Conservation (phyloP, 306 rosid species). For the Benincasa hispida region DNA sequence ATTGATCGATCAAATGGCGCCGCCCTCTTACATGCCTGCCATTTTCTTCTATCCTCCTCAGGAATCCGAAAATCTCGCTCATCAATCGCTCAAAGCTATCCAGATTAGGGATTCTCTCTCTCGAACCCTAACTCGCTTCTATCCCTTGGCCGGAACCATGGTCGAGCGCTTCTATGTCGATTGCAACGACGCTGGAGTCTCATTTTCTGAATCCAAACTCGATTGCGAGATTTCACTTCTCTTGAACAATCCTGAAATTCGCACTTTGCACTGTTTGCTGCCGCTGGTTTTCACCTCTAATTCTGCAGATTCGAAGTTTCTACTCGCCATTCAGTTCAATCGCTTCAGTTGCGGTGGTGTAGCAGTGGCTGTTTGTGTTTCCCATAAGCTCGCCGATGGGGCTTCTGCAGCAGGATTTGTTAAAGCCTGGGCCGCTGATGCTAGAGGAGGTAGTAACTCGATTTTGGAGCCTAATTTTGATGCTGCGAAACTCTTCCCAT, state of each 20-base stretch:
- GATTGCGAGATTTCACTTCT: neutral
- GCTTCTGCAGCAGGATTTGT: neutral
- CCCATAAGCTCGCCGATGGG: slow-evolving; percentile 13
- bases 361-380: neutral
- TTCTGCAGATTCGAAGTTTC: neutral
- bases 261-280: neutral
- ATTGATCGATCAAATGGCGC: slow-evolving; percentile 28
- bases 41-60: slow-evolving; percentile 12
- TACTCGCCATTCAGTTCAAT: neutral
- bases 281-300: neutral
- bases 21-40: slow-evolving; percentile 23
- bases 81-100: neutral
- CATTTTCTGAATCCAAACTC: slow-evolving; percentile 10
- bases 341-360: slow-evolving; percentile 11
- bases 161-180: neutral
- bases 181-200: slow-evolving; percentile 15
- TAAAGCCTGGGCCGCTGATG: slow-evolving; percentile 9
- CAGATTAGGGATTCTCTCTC: slow-evolving; percentile 15
- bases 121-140: slow-evolving; percentile 10
- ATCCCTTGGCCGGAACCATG: slow-evolving; percentile 16
- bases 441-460: neutral
- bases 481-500: slow-evolving; percentile 22
- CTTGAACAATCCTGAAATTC: neutral
- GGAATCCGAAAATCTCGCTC: neutral
- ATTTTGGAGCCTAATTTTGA: slow-evolving; percentile 1